Percentiles rank a stretch among this genome's conserved stretches.
These are phyloP conservation scores for Paramecium biaurelia DNA, from an alignment of 73 alveolate species.

Conservation along the genomic window DNA sequence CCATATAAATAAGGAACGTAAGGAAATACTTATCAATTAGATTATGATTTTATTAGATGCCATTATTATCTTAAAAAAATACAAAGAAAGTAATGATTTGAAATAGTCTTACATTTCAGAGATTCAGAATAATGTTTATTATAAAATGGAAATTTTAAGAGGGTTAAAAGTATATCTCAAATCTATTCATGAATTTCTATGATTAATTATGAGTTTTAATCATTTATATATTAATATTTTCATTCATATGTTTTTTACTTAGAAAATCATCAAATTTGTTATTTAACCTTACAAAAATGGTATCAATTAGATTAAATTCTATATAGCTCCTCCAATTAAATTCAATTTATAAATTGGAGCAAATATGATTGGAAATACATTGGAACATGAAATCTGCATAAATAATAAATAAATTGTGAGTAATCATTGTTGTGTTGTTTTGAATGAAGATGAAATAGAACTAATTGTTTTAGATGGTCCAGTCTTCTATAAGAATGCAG, in stretches of 20 bases:
- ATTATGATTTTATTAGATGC: slow-evolving; percentile 20
- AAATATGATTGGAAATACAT: background rate
- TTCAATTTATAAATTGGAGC: background rate
- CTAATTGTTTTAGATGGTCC: slow-evolving; percentile 23
- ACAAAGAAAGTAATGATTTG: background rate
- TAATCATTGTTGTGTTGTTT: background rate
- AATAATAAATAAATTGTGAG: background rate
- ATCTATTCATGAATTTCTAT: background rate
- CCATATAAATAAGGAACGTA: background rate
- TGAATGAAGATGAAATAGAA: background rate
- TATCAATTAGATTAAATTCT: background rate
- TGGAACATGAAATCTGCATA: background rate
- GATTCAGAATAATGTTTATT: background rate
- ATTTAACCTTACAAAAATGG: background rate
- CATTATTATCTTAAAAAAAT: background rate
- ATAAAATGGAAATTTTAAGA: background rate
- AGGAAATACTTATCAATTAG: slow-evolving; percentile 13
- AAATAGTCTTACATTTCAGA: background rate
- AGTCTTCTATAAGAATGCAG: background rate
- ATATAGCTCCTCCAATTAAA: slow-evolving; percentile 10
- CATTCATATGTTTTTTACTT: background rate
- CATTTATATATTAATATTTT: background rate
- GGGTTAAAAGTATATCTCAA: background rate
- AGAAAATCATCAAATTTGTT: background rate
- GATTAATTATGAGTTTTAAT: background rate